phyloP scores from a whole-genome alignment of 2,329 filamentous ascomycete species.

The Elsinoe fawcettii region DNA sequence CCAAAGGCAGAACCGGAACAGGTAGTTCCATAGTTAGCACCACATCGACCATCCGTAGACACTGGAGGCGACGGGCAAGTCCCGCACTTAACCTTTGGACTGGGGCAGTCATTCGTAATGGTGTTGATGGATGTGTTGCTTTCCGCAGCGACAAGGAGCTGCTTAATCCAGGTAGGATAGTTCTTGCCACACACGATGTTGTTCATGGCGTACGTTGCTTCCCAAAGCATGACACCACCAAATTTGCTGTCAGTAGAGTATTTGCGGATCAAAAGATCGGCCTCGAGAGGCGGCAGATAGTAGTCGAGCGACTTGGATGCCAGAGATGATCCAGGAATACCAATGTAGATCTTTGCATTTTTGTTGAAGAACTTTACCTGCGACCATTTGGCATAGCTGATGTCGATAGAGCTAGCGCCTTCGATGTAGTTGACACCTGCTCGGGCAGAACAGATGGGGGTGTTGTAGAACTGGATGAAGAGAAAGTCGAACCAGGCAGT shows the following conservation, averaged over 20 bases:
- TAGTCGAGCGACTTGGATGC: slow-evolving; percentile 26
- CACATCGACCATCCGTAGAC: slow-evolving; percentile 19
- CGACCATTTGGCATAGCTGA: slow-evolving; percentile 44
- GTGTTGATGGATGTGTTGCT: slow-evolving; percentile 20
- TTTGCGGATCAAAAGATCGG: slow-evolving; percentile 37
- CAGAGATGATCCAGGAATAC: slow-evolving; percentile 33
- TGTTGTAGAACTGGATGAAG: slow-evolving; percentile 43
- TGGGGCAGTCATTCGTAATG: slow-evolving; percentile 7
- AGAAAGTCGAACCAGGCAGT: slow-evolving; percentile 38
- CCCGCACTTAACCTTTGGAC: slow-evolving; percentile 8
- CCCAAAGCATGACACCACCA: slow-evolving; percentile 55
- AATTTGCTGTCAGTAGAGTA: slow-evolving; percentile 39
- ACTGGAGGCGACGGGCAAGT: slow-evolving; percentile 16
- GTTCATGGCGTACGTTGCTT: slow-evolving; percentile 42
- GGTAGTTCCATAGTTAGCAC: slow-evolving; percentile 18
- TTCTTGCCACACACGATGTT: slow-evolving; percentile 39
- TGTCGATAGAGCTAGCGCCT: slow-evolving; percentile 28
- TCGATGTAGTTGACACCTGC: slow-evolving; percentile 32
- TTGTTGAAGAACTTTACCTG: slow-evolving; percentile 32
- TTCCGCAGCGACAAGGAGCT: slow-evolving; percentile 29
- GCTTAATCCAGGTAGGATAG: slow-evolving; percentile 44
- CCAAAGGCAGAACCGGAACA: slow-evolving; percentile 18
- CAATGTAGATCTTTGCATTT: slow-evolving; percentile 47
- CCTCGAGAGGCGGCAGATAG: slow-evolving; percentile 44
- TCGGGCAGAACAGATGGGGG: slow-evolving; percentile 42